Conservation (phyloP, 208 protist species). For the Trypanosoma boissoni region DNA sequence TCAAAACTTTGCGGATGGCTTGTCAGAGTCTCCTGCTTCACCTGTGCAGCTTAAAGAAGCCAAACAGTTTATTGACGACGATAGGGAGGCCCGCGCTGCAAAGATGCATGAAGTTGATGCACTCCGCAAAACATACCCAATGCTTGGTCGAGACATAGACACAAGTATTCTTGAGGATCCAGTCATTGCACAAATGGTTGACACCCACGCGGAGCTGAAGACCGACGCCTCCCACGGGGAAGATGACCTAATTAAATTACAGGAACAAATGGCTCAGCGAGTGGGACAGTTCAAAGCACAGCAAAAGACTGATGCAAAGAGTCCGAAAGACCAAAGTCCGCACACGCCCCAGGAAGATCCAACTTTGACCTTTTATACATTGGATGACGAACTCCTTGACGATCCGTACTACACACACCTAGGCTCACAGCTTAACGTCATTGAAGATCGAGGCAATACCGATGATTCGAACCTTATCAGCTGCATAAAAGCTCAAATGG, state of each 20-base stretch:
- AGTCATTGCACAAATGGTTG: constrained; percentile 41
- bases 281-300: neutral
- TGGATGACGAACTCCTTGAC: constrained; percentile 16
- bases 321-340: too few relatives aligned
- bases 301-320: neutral
- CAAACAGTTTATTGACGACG: constrained; percentile 9
- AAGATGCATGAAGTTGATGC: constrained; percentile 20
- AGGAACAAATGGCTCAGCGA: constrained; percentile 37
- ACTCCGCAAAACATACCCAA: constrained; percentile 49
- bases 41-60: constrained; percentile 8
- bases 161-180: constrained; percentile 50
- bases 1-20: constrained; percentile 1
- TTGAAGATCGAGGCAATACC: neutral
- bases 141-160: constrained; percentile 64
- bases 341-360: neutral
- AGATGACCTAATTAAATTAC: constrained; percentile 22
- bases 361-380: neutral
- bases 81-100: constrained; percentile 11
- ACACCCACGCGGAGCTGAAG: constrained; percentile 44
- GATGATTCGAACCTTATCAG: neutral
- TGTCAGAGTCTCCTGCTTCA: neutral
- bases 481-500: constrained; percentile 5
- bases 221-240: constrained; percentile 26
- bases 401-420: constrained; percentile 18
- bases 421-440: neutral